Base-by-base conservation (phyloP, 2,329 filamentous ascomycete species). In the Aplosporella prunicola region DNA sequence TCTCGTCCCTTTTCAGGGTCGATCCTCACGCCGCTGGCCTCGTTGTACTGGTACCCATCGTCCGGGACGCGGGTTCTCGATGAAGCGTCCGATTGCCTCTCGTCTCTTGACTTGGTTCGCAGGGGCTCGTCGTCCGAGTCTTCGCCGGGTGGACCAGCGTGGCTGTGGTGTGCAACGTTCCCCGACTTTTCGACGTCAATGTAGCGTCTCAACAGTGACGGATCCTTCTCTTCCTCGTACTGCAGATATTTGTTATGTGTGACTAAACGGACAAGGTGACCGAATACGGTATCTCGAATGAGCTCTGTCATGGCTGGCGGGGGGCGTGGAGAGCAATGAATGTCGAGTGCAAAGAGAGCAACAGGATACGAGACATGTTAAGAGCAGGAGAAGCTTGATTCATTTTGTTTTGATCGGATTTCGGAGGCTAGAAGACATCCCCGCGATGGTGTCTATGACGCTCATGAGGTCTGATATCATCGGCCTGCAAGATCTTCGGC, bases 1-100 rank as follows among this genome's bases (percentile, higher is more conserved):
- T 74, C 68, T 42, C 53, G 60, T 1, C 69, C 69, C 44, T 72
- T 74, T 45, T 74, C 71, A 1, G 62, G 57, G 48, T 74, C 69
- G 10, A 71, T 51, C 20, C 50, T 51, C 7, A 62, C 55, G 14
- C 63, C 64, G 29, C 59, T 67, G 3, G 57, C 52, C 18, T 61
- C 45, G 33, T 65, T 64, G 38, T 57, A 44, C 13, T 34, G 17
- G 30, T 54, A 47, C 11, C 44, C 46, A 1, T 48, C 47, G 3
- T 51, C 42, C 2, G 34, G 43, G 27, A 39, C 52, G 38, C 39
- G 46, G 8, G 41, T 48, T 3, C 18, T 34, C 9, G 44, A 44
- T 18, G 47, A 44, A 27, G 46, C 41, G 9, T 31, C 30, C 32
- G 43, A 13, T 10, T 49, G 43, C 11, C 16, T 38, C 3, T 16